Base-by-base conservation (phyloP, 2,329 filamentous ascomycete species). In the Microcyclospora tardicrescens region DNA sequence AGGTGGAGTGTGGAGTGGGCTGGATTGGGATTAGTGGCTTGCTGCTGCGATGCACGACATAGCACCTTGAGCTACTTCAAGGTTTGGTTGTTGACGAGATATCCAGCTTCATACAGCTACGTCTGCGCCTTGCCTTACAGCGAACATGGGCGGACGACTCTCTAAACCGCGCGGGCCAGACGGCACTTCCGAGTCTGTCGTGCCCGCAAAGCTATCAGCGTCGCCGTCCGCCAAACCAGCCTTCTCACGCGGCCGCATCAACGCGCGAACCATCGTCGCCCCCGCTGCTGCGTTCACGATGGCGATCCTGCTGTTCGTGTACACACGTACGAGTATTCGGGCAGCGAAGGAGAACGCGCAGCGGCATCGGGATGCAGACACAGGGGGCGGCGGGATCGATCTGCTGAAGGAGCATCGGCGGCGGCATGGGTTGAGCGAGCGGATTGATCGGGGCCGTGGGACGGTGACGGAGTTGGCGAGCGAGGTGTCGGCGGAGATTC, bases 261-360 rank as follows among this genome's bases (percentile, higher is more conserved):
- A 60, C 42, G 46, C 50, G 28, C 49, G 57, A 4, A 73, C 68
- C 4, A 51, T 76, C 29, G 68, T 72, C 42, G 74, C 73, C 2
- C 75, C 75, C 5, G 63, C 75, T n/a, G 74, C 73, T n/a, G 74
- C 74, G 16, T 64, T 76, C 45, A 71, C 70, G 11, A 77, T 79
- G 74, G 75, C 74, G 12, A 58, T 69, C 35, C 53, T 79, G 15
- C 66, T 77, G 27, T 74, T 72, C 56, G 60, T 70, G 28, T 83
- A 83, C 59, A 67, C 76, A 19, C 63, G 78, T 36, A 78, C 71
- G 8, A 77, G 73, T 16, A 82, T 83, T 44, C 66, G 70, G 43
- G 72, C 76, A 16, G 79, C 79, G 2, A 79, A 80, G 49, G 65
- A 71, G 34, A 80, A 81, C 46, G 77, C 77, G 0, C 68, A 75